A percentile compares a stretch with the other conserved stretches of the same genome.
These are phyloP conservation scores for Starmerella stigmatis DNA, from an alignment of 805 yeast species.

Conservation along the genomic window DNA sequence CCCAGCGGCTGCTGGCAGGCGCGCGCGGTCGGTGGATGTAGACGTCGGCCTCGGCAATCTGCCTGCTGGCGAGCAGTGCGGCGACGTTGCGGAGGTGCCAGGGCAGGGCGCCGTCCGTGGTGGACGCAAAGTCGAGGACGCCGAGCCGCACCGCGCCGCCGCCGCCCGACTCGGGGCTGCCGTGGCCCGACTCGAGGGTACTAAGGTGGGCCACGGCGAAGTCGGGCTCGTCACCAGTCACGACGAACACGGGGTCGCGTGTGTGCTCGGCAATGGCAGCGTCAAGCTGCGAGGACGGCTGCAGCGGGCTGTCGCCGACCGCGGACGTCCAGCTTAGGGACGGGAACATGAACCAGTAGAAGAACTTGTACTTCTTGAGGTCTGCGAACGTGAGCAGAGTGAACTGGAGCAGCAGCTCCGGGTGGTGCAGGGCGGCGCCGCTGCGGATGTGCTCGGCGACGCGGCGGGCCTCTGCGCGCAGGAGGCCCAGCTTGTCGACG, in stretches of 20 bases:
- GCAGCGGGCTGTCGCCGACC: neutral
- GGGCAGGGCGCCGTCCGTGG: conserved; percentile 34
- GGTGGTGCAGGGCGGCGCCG: conserved; percentile 33
- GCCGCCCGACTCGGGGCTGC: too few relatives aligned
- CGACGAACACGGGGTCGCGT: conserved; percentile 10
- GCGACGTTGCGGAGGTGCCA: conserved; percentile 51
- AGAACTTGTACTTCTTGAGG: conserved; percentile 75
- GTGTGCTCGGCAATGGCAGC: neutral
- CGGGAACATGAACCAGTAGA: conserved; percentile 86
- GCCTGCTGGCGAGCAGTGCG: conserved; percentile 36
- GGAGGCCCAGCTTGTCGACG: conserved; percentile 49
- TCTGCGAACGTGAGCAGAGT: conserved; percentile 67
- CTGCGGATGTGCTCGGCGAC: conserved; percentile 28
- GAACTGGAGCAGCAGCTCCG: conserved; percentile 37
- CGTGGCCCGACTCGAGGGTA: neutral
- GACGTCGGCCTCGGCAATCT: conserved; percentile 32
- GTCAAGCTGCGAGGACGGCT: conserved; percentile 1
- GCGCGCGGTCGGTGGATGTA: conserved; percentile 28
- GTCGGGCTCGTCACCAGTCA: conserved; percentile 2
- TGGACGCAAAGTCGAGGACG: conserved; percentile 19
- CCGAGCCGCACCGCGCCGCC: conserved; percentile 14
- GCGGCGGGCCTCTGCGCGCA: conserved; percentile 36
- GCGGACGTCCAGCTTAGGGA: conserved; percentile 35
- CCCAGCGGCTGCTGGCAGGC: conserved; percentile 26
- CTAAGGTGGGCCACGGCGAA: neutral